Evolutionary conservation across 2,329 filamentous ascomycete genomes (phyloP), one percentile per base, ranked within the genome.

Genomic region (Aspergillus pseudoglaucus): DNA sequence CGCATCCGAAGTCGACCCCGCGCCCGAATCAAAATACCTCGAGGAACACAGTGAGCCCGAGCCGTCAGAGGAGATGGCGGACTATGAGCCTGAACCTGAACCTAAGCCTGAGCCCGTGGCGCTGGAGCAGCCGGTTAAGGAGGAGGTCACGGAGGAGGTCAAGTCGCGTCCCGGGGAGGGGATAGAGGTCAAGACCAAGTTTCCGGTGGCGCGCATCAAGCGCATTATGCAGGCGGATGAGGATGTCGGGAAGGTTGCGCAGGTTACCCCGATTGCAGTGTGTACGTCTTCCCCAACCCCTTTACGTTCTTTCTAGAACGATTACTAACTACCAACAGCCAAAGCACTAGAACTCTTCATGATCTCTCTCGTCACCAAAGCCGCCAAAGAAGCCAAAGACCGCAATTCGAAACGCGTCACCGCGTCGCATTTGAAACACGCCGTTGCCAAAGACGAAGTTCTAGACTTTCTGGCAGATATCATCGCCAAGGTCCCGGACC

Each of bases 191-290:
- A 88, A 83, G 69, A 97, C 91, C 30, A 96, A 96, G 62, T 98
- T 98, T 62, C 93, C 93, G 1, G 95, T 95, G 27, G 93, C 93
- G 12, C 81, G 93, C 53, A 98, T 98, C 75, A 98, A 98, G 77
- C 84, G 93, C 45, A 97, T 98, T 62, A 97, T 98, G 93, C 93
- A 98, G 72, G 91, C 91, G 9, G 93, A 98, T 63, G 93, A 98
- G 64, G 93, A 98, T 66, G 90, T 98, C 0, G 93, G 93, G 53
- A 98, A 98, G 72, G 93, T 98, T 8, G 90, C 93, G 3, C 93
- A 98, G 70, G 93, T 97, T 52, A 96, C 93, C 0, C 91, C 91
- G 14, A 94, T 95, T 48, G 93, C 91, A 22, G 91, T 97, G 40
- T 83, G 81, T 82, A 77, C 63, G 80, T 68, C 10, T 55, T 14